These are phyloP conservation scores for Botrytis cinerea DNA, from an alignment of 2,329 filamentous ascomycete genomes.

Conservation along the genomic window DNA sequence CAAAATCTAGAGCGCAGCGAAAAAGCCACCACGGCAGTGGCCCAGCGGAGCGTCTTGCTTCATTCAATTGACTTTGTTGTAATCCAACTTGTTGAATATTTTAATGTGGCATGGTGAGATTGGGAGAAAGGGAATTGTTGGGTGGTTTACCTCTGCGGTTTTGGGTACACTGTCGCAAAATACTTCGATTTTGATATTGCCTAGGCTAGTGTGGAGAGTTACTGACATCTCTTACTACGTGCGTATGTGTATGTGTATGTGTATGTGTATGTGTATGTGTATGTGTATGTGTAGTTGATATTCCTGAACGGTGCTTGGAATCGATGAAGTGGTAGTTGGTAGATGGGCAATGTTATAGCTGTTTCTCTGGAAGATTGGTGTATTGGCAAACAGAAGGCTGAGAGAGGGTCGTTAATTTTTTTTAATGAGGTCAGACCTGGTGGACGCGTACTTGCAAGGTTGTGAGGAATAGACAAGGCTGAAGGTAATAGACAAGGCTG, in stretches of 20 bases:
- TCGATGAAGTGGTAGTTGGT: background rate
- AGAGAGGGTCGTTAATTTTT: background rate
- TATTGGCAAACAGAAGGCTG: background rate
- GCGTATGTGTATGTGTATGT: background rate
- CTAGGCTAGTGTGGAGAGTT: constrained; percentile 81
- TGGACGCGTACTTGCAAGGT: background rate
- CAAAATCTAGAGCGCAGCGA: background rate
- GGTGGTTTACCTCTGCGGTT: constrained; percentile 70
- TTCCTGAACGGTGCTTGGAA: background rate
- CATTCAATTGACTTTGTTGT: background rate
- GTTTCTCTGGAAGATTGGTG: background rate
- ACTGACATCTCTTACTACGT: constrained; percentile 55
- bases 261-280: background rate
- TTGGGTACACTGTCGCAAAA: constrained; percentile 95
- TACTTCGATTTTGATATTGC: constrained; percentile 91
- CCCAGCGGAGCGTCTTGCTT: constrained; percentile 2
- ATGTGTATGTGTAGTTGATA: background rate
- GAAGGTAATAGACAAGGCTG: background rate
- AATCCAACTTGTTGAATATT: background rate
- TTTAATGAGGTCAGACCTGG: background rate
- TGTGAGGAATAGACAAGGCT: background rate
- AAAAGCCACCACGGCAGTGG: constrained; percentile 9
- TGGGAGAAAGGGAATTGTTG: background rate
- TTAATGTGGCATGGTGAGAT: background rate
- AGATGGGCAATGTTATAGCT: background rate